A percentile compares a stretch with the other conserved stretches of the same genome.
Conservation (phyloP, 441 rosid species). For the Macaranga tanarius region DNA sequence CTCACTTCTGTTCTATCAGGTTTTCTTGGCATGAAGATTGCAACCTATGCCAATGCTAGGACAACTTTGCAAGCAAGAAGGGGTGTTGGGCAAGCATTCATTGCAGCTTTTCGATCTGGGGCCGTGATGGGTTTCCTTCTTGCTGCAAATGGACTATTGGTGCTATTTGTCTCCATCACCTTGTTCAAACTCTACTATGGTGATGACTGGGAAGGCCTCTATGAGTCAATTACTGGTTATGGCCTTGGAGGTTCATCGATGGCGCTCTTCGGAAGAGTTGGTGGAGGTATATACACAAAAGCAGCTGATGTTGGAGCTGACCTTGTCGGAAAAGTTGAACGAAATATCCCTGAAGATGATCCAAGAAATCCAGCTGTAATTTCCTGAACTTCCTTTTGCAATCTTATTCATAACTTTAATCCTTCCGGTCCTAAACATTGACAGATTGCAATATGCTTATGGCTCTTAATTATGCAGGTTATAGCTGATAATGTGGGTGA, state of each 20-base stretch:
- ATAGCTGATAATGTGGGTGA: constrained; percentile 71
- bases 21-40: constrained; percentile 86
- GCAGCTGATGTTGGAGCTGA: constrained; percentile 38
- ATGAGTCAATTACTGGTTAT: constrained; percentile 72
- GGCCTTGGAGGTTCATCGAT: constrained; percentile 65
- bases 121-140: constrained; percentile 96
- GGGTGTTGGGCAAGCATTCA: constrained; percentile 86
- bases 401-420: neutral
- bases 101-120: constrained; percentile 77
- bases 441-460: neutral
- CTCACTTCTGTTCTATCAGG: constrained; percentile 79
- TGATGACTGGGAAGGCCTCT: constrained; percentile 80
- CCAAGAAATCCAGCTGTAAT: constrained; percentile 40
- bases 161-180: constrained; percentile 64
- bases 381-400: constrained; percentile 1
- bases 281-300: constrained; percentile 59
- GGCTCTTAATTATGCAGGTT: constrained; percentile 38
- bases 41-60: constrained; percentile 88
- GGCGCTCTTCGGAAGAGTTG: constrained; percentile 72
- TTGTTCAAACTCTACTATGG: constrained; percentile 78
- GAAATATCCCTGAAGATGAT: constrained; percentile 34
- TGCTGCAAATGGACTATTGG: constrained; percentile 84
- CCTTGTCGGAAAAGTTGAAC: constrained; percentile 35
- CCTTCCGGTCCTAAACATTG: neutral
- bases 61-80: constrained; percentile 81